Conservation (phyloP, 352 stramenopile species). For the Phytophthora hibernalis region DNA sequence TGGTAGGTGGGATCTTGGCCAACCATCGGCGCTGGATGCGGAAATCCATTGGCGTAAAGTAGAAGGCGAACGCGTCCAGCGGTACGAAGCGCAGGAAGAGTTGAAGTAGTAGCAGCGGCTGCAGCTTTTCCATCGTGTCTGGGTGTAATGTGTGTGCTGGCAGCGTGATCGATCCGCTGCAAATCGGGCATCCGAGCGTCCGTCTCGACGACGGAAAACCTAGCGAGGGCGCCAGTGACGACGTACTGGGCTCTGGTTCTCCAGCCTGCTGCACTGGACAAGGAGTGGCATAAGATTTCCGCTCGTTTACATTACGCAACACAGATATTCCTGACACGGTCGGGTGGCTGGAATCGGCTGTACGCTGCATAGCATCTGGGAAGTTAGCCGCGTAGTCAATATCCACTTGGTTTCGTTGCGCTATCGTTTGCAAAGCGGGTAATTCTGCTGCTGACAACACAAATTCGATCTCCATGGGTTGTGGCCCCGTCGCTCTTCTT, state of each 20-base stretch:
- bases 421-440: neutral
- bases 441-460: neutral
- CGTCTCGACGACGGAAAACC: neutral
- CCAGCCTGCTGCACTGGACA: neutral
- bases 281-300: neutral
- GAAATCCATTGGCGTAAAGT: constrained; percentile 19
- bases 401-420: neutral
- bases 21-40: constrained; percentile 21
- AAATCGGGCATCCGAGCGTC: constrained; percentile 10
- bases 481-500: neutral
- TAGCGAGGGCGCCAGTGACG: neutral
- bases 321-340: neutral
- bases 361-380: too few relatives aligned
- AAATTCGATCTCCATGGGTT: neutral
- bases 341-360: too few relatives aligned
- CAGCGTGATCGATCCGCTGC: neutral
- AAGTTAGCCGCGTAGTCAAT: neutral
- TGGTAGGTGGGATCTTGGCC: constrained; percentile 4
- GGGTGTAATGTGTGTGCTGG: neutral
- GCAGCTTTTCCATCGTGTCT: constrained; percentile 10
- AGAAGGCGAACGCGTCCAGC: constrained; percentile 15
- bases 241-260: neutral
- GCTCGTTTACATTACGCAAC: neutral
- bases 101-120: constrained; percentile 11
- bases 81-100: constrained; percentile 15